A percentile compares a stretch with the other conserved stretches of the same genome.
Evolutionary conservation across 2,329 filamentous ascomycete genomes (phyloP).

Genomic region (Fusarium tricinctum): DNA sequence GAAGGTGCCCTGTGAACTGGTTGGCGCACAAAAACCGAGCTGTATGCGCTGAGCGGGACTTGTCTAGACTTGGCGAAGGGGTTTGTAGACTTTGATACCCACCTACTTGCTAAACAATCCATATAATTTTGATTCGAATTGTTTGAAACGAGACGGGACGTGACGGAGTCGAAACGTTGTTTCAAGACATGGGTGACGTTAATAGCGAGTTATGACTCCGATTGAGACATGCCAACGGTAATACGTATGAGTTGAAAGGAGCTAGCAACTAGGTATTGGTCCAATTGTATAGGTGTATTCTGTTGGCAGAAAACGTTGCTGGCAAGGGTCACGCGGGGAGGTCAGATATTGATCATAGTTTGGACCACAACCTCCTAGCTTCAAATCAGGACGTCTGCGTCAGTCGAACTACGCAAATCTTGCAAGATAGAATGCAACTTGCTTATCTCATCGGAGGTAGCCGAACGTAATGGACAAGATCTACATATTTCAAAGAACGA

Average conservation of each 20-base stretch:
- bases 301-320: neutral
- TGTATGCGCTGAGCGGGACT: conserved; percentile 34
- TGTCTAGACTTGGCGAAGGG: conserved; percentile 29
- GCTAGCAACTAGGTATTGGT: neutral
- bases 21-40: conserved; percentile 37
- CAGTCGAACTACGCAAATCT: neutral
- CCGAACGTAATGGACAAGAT: conserved; percentile 11
- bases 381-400: neutral
- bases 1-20: conserved; percentile 33
- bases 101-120: conserved; percentile 27
- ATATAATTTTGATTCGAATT: conserved; percentile 12
- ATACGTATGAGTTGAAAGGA: neutral
- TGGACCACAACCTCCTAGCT: no score
- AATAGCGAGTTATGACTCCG: conserved; percentile 1
- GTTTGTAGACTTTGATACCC: conserved; percentile 44
- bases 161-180: conserved; percentile 5
- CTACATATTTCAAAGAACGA: conserved; percentile 11
- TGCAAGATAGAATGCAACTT: conserved; percentile 6
- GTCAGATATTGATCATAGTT: conserved; percentile 8
- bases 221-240: neutral
- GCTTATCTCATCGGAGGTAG: conserved; percentile 15
- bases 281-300: neutral
- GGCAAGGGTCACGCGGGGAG: conserved; percentile 19
- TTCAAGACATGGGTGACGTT: neutral
- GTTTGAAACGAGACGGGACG: conserved; percentile 35